Conservation (phyloP, 2,329 filamentous ascomycete species). For the Coniochaeta pulveracea region DNA sequence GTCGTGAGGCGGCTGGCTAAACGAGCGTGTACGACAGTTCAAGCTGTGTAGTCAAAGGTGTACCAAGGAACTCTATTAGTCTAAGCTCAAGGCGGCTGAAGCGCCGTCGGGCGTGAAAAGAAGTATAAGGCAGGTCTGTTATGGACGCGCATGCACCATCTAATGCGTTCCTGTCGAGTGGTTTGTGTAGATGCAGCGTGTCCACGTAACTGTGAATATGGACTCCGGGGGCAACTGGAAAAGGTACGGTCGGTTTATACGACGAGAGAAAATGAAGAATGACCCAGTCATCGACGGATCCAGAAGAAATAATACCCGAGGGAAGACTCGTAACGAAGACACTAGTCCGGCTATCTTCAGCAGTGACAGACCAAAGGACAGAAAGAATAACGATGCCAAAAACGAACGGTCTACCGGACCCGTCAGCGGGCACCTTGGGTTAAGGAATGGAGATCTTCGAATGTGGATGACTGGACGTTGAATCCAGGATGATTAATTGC, state of each 20-base stretch:
- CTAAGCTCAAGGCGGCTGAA: not conserved
- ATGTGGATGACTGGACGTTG: not conserved
- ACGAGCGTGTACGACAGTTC: not conserved
- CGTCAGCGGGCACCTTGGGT: not conserved
- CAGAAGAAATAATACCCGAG: not conserved
- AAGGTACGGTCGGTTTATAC: too few relatives aligned
- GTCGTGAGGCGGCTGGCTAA: not conserved
- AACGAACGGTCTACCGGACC: not conserved
- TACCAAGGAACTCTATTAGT: not conserved
- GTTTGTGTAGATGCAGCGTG: too few relatives aligned
- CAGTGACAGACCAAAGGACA: too few relatives aligned
- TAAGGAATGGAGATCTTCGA: not conserved
- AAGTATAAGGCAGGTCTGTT: not conserved
- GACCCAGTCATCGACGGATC: too few relatives aligned
- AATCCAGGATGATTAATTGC: constrained; percentile 2
- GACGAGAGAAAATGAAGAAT: too few relatives aligned
- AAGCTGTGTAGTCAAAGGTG: too few relatives aligned
- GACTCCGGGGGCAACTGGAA: too few relatives aligned
- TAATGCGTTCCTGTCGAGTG: too few relatives aligned
- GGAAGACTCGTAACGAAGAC: not conserved
- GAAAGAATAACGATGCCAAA: not conserved
- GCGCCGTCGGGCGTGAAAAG: not conserved
- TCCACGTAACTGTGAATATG: too few relatives aligned
- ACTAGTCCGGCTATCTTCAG: too few relatives aligned
- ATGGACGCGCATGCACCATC: not conserved